phyloP scores from a whole-genome alignment of 2,329 filamentous ascomycete species.

The Aspergillus sp. region DNA sequence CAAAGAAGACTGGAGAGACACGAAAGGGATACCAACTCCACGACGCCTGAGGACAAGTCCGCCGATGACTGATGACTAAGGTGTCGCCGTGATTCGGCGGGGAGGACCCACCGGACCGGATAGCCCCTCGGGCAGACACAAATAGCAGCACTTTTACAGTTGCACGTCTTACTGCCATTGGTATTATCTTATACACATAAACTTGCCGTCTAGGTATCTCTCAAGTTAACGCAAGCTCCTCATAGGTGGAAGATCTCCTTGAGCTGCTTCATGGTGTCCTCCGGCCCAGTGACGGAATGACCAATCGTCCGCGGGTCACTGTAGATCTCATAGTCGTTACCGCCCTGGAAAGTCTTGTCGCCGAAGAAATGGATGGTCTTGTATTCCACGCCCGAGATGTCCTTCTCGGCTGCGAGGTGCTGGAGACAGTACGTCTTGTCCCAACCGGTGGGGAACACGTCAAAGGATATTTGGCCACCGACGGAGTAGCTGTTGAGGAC shows the following conservation, averaged over 20 bases:
- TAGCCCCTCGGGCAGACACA: not conserved
- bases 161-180: not conserved
- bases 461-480: slow-evolving; percentile 95
- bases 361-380: slow-evolving; percentile 95
- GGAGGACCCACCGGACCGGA: not conserved
- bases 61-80: slow-evolving; percentile 1
- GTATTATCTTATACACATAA: not conserved
- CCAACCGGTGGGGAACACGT: slow-evolving; percentile 94
- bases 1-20: no score
- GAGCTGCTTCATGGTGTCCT: slow-evolving; percentile 71
- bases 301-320: slow-evolving; percentile 71
- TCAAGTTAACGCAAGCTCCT: slow-evolving; percentile 3
- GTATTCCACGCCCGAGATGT: slow-evolving; percentile 57
- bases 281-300: slow-evolving; percentile 71
- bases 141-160: no score
- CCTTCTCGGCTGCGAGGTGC: slow-evolving; percentile 75
- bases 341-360: slow-evolving; percentile 84
- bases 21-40: no score
- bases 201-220: not conserved
- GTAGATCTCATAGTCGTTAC: slow-evolving; percentile 96
- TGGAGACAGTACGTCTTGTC: slow-evolving; percentile 96
- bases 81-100: not conserved
- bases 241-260: slow-evolving; percentile 71
- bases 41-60: not conserved
- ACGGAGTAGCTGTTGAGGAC: slow-evolving; percentile 64